These are phyloP conservation scores for Epichloe sibirici DNA, from an alignment of 2,329 filamentous ascomycete species.

Conservation along the genomic window DNA sequence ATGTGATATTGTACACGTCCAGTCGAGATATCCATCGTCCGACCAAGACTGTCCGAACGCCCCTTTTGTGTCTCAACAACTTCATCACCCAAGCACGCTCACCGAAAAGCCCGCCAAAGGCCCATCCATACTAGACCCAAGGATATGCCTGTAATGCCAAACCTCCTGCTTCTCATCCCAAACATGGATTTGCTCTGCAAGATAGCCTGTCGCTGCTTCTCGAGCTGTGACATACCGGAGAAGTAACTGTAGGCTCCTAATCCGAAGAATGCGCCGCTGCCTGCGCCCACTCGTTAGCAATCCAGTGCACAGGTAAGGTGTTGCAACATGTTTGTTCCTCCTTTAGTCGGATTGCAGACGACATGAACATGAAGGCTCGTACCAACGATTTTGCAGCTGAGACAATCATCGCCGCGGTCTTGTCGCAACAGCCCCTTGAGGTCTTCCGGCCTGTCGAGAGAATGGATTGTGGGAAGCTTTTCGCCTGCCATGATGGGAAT, in stretches of 20 bases:
- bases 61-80: neutral
- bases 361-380: conserved; percentile 17
- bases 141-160: conserved; percentile 57
- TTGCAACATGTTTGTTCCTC: neutral
- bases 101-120: conserved; percentile 53
- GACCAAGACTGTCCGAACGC: neutral
- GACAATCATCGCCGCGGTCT: conserved; percentile 53
- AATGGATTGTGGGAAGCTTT: conserved; percentile 37
- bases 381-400: conserved; percentile 62
- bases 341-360: neutral
- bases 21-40: neutral
- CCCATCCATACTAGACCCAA: conserved; percentile 57
- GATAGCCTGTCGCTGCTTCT: conserved; percentile 52
- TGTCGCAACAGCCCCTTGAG: conserved; percentile 44
- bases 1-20: neutral
- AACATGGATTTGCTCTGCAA: conserved; percentile 57
- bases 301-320: too few species aligned
- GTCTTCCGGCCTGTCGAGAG: conserved; percentile 48
- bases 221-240: conserved; percentile 60
- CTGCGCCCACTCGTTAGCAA: conserved; percentile 27
- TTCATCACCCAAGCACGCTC: conserved; percentile 11
- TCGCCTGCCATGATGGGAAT: conserved; percentile 18
- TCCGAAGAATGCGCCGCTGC: conserved; percentile 62
- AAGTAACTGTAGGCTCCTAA: conserved; percentile 68
- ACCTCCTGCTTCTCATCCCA: conserved; percentile 56